phyloP scores from a whole-genome alignment of 2,329 filamentous ascomycete species.

The Colletotrichum filicis region DNA sequence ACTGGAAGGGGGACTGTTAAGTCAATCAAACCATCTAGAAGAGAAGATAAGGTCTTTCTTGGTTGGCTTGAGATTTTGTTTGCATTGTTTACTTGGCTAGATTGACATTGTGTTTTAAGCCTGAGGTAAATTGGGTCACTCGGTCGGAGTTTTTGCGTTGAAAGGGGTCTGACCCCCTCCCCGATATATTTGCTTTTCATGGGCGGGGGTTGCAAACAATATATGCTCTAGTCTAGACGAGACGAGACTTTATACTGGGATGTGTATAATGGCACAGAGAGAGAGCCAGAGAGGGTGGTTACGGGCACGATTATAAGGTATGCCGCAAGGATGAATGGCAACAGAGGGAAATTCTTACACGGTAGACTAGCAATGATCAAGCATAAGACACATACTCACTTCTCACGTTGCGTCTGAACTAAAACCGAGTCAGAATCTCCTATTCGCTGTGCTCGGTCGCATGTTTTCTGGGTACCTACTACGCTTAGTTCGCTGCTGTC shows the following conservation, averaged over 20 bases:
- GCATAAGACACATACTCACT: background rate
- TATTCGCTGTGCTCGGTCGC: background rate
- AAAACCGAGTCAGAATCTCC: background rate
- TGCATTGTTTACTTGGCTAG: background rate
- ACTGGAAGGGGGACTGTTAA: constrained; percentile 56
- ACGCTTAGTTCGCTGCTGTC: background rate
- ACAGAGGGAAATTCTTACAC: background rate
- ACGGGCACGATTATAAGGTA: background rate
- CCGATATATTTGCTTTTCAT: background rate
- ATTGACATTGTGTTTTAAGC: background rate
- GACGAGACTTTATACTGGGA: background rate
- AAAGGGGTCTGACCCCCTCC: background rate
- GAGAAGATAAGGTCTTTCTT: too few species aligned
- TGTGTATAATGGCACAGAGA: background rate
- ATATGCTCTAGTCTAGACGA: background rate
- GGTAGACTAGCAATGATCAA: constrained; percentile 19
- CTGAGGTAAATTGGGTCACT: background rate
- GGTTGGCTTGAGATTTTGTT: background rate
- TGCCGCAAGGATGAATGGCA: background rate
- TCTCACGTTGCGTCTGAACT: background rate
- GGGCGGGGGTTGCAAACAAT: background rate
- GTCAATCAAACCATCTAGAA: too few species aligned
- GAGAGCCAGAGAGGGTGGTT: background rate
- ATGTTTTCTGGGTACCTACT: background rate
- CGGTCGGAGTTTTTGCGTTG: constrained; percentile 14